Evolutionary conservation across 257 asterid species (phyloP), one percentile per base, ranked within the genome.

Genomic region (Misopates orontium): DNA sequence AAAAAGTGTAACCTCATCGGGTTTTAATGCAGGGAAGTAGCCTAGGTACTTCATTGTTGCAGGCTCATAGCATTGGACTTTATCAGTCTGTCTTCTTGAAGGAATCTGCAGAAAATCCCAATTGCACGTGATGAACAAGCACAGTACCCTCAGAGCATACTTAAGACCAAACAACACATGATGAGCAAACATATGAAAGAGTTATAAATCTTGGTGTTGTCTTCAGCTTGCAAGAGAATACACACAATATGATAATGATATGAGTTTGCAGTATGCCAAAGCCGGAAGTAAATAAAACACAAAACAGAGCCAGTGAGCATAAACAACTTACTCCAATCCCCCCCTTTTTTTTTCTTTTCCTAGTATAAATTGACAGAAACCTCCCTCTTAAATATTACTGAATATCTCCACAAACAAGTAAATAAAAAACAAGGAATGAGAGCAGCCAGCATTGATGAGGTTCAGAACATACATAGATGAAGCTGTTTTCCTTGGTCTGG

Each of bases 1-100:
- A 41, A 16, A 62, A 71, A 45, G 44, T 56, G 78, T 42, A 72
- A 94, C 99, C 92, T 90, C 99, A 54, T 88, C 97, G 70, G 96
- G 83, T 69, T 90, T 79, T 81, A 94, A 64, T 20, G 96, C 97
- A 42, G 96, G 95, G 75, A 79, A 83, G 80, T 40, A 86, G 56
- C 97, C 97, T 58, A 94, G 86, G 79, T 88, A 94, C 65, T 94
- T 90, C 97, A 94, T 90, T 53, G 99, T 94, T 70, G 99, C 97
- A 70, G 99, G 99, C 77, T 94, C 99, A 78, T 94, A 94, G 85
- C 99, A 94, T 74, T 81, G 95, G 76, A 94, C 99, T 85, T 77
- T 94, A 79, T 94, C 99, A 5, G 91, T 78, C 73, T 88, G 99
- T 65, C 99, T 82, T 75, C 99, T 87, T 15, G 99, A 94, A 74